Conservation (phyloP, 495 filamentous ascomycete genomes). For the Cercophora newfieldiana region DNA sequence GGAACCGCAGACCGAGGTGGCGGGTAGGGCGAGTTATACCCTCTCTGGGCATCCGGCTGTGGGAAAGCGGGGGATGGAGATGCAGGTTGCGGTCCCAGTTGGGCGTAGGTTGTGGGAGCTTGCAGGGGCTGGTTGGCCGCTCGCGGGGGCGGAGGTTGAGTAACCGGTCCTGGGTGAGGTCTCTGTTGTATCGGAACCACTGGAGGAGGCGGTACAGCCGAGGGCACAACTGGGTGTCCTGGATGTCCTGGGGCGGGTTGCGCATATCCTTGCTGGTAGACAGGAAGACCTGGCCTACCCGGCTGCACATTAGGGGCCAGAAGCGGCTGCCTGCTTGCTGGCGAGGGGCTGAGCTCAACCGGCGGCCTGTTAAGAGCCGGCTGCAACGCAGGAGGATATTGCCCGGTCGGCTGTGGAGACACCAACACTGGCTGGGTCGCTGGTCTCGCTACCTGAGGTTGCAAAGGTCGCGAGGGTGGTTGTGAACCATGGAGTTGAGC, state of each 20-base stretch:
- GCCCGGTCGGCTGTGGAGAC: conserved; percentile 40
- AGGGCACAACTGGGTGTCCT: conserved; percentile 16
- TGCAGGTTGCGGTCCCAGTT: conserved; percentile 12
- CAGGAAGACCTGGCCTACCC: conserved; percentile 21
- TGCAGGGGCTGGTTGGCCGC: conserved; percentile 18
- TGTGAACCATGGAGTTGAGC: conserved; percentile 22
- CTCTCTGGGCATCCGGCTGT: conserved; percentile 28
- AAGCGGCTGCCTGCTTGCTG: conserved; percentile 8
- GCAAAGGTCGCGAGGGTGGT: conserved; percentile 27
- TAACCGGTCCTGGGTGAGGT: conserved; percentile 19
- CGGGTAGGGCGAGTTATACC: conserved; percentile 45
- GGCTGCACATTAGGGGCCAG: conserved; percentile 8
- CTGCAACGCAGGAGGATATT: conserved; percentile 39
- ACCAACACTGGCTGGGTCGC: conserved; percentile 35
- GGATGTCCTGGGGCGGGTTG: conserved; percentile 18
- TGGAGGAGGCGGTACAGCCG: conserved; percentile 18
- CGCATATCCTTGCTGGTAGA: conserved; percentile 24
- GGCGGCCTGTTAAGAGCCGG: conserved; percentile 22
- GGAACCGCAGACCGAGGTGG: conserved; percentile 36
- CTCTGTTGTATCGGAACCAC: conserved; percentile 22
- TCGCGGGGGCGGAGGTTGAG: conserved; percentile 12
- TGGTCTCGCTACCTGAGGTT: conserved; percentile 26
- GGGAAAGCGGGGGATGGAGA: conserved; percentile 10
- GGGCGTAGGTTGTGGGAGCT: conserved; percentile 31
- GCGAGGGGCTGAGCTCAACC: conserved; percentile 13